Conservation (phyloP, 108 stramenopile species). For the Asterionellopsis glacialis region DNA sequence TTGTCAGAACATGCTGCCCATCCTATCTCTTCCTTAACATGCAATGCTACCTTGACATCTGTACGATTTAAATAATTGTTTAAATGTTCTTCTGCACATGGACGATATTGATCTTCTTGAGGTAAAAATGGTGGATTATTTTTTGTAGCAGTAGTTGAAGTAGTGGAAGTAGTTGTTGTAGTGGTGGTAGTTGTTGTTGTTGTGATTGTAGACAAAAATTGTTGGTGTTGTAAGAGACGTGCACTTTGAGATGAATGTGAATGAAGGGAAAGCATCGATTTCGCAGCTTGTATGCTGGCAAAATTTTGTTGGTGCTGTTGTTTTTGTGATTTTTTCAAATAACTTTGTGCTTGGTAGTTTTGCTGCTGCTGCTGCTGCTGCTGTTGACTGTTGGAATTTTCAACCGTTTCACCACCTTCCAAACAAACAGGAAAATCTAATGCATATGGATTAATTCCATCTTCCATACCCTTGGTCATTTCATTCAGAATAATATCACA, state of each 20-base stretch:
- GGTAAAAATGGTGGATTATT: constrained; percentile 24
- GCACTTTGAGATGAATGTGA: not conserved
- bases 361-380: no score
- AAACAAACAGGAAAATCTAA: constrained; percentile 70
- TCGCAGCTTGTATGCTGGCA: not conserved
- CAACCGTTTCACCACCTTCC: constrained; percentile 8
- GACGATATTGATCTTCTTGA: constrained; percentile 36
- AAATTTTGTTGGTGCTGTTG: no score
- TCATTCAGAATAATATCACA: no score
- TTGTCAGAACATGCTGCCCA: constrained; percentile 39
- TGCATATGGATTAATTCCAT: constrained; percentile 65
- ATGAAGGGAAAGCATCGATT: not conserved
- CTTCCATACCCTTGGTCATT: constrained; percentile 31
- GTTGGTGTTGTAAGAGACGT: constrained; percentile 1
- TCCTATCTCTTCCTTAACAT: constrained; percentile 34
- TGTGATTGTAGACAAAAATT: constrained; percentile 7
- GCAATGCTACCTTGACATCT: constrained; percentile 58
- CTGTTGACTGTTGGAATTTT: no score
- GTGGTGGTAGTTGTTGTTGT: not conserved
- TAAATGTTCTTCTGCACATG: constrained; percentile 47
- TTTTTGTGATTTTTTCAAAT: no score
- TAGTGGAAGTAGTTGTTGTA: not conserved
- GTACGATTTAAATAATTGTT: constrained; percentile 45
- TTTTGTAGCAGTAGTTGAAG: no score
- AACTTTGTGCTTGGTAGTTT: no score